These are phyloP conservation scores for Plectranthus barbatus DNA, from an alignment of 257 asterid species.

Conservation along the genomic window DNA sequence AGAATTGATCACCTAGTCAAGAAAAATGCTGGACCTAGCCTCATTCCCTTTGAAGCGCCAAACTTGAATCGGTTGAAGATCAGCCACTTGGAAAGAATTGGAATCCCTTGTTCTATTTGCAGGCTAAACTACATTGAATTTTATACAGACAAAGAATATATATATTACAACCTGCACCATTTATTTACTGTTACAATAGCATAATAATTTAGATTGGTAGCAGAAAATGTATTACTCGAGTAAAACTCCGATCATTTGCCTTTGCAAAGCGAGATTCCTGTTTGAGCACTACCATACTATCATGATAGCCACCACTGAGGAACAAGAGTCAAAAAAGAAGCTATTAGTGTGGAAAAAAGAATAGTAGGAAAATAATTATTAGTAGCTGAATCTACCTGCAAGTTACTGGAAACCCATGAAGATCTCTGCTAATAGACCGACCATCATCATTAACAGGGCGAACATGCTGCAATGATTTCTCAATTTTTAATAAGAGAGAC, in stretches of 20 bases:
- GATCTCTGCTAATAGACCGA: slow-evolving; percentile 67
- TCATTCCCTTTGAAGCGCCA: slow-evolving; percentile 74
- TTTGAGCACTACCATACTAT: slow-evolving; percentile 83
- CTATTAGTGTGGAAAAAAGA: slow-evolving; percentile 4
- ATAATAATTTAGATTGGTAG: not conserved
- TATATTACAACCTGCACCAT: slow-evolving; percentile 8
- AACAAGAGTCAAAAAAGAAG: slow-evolving; percentile 18
- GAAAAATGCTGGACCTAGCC: slow-evolving; percentile 83
- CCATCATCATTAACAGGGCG: slow-evolving; percentile 83
- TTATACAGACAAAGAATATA: not conserved
- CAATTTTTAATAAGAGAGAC: slow-evolving; percentile 12
- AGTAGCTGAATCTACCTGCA: slow-evolving; percentile 56
- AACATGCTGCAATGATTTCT: slow-evolving; percentile 51
- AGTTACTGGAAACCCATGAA: slow-evolving; percentile 89
- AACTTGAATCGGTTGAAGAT: slow-evolving; percentile 91
- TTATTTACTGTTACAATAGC: not conserved
- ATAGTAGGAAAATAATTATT: not conserved
- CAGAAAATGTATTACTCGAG: slow-evolving; percentile 50
- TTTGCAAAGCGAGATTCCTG: slow-evolving; percentile 90
- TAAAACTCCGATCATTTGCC: slow-evolving; percentile 64
- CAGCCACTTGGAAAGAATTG: slow-evolving; percentile 85
- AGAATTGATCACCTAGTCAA: slow-evolving; percentile 62
- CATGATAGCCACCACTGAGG: slow-evolving; percentile 77
- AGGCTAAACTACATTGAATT: slow-evolving; percentile 65
- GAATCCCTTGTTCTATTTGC: slow-evolving; percentile 96